A percentile compares a stretch with the other conserved stretches of the same genome.
Evolutionary conservation across 2,329 filamentous ascomycete species (phyloP).

Genomic region (Apiospora malaysiana): DNA sequence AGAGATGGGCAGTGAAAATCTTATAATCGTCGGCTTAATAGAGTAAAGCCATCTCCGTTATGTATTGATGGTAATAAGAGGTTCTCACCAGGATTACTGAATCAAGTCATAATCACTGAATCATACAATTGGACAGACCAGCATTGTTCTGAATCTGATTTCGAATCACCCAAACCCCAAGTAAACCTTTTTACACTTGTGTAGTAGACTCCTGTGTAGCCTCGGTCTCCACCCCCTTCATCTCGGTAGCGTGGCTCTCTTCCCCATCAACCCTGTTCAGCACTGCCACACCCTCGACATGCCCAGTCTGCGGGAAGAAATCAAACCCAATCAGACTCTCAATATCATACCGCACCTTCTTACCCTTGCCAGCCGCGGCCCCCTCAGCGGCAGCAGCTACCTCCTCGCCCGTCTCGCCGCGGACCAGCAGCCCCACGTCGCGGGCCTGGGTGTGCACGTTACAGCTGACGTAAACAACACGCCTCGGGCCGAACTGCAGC

Average conservation of each 20-base stretch:
- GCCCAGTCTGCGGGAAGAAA: conserved; percentile 89
- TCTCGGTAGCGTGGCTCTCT: neutral
- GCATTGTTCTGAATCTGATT: neutral
- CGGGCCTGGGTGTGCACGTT: conserved; percentile 98
- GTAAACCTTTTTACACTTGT: neutral
- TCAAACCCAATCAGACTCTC: conserved; percentile 94
- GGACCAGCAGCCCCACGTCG: conserved; percentile 87
- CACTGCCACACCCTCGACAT: conserved; percentile 72
- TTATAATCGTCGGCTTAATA: too few relatives aligned
- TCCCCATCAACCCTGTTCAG: conserved; percentile 59
- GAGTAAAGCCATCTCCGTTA: too few relatives aligned
- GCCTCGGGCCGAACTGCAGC: conserved; percentile 74
- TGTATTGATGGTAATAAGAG: too few relatives aligned
- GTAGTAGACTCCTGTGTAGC: neutral
- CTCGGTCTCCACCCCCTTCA: neutral
- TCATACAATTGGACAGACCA: neutral
- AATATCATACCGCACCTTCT: conserved; percentile 71
- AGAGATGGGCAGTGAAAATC: neutral
- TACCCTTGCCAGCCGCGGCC: conserved; percentile 33
- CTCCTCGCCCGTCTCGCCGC: conserved; percentile 58
- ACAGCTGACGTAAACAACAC: conserved; percentile 94
- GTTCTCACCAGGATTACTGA: too few relatives aligned
- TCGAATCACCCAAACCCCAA: neutral
- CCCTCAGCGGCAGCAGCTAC: conserved; percentile 39
- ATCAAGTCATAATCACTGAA: too few relatives aligned